phyloP scores from a whole-genome alignment of 176 grass and related monocot species.

The Cymbopogon citratus region DNA sequence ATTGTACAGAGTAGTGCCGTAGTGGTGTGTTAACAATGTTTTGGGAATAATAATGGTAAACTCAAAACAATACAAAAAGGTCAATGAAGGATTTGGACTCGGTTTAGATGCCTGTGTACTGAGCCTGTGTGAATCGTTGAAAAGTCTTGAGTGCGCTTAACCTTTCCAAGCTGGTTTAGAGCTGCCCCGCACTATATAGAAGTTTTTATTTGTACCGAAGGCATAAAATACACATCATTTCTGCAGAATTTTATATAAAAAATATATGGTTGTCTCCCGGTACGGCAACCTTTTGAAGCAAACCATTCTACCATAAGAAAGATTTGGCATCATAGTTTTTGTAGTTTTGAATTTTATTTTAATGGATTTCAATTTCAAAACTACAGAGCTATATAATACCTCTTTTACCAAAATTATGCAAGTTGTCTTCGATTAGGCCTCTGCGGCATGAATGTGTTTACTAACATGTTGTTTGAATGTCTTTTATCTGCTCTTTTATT shows the following conservation, averaged over 20 bases:
- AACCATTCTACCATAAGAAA: no score
- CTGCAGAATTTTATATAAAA: not conserved
- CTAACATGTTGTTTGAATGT: no score
- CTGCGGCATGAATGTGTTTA: no score
- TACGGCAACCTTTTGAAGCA: no score
- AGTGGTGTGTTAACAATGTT: slow-evolving; percentile 5
- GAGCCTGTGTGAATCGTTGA: not conserved
- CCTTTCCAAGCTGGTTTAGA: slow-evolving; percentile 12
- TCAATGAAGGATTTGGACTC: slow-evolving; percentile 6
- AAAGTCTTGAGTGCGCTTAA: not conserved
- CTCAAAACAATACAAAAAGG: not conserved
- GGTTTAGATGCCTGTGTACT: not conserved
- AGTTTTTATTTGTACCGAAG: not conserved
- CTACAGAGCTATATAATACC: no score
- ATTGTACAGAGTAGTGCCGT: not conserved
- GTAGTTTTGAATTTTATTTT: no score
- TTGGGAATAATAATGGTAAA: not conserved
- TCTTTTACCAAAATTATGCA: no score
- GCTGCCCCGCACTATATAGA: not conserved
- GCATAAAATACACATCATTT: not conserved
- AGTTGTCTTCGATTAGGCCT: no score
- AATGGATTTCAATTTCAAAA: no score
- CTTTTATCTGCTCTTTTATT: no score
- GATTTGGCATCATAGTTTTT: no score
- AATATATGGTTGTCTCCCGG: no score